phyloP scores from a whole-genome alignment of 768 basidiomycete genomes.

The Candolleomyces aberdarensis region DNA sequence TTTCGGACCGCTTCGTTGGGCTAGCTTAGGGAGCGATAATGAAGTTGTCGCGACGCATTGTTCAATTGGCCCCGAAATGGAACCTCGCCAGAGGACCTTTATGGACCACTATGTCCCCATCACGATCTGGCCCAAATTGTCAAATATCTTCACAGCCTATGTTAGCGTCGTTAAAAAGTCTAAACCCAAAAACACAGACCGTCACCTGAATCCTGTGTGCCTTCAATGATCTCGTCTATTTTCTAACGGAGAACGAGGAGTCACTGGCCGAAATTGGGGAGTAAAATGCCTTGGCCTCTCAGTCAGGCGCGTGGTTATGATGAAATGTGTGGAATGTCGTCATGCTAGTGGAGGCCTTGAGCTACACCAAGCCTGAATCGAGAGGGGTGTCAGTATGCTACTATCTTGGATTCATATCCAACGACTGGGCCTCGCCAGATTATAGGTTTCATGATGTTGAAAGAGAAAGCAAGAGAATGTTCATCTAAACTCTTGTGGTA shows the following conservation, averaged over 20 bases:
- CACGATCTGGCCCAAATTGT: neutral
- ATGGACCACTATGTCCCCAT: too few relatives aligned
- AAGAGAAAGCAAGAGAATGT: neutral
- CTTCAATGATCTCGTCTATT: conserved; percentile 2
- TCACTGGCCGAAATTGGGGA: too few relatives aligned
- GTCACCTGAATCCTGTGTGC: neutral
- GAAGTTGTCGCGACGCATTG: neutral
- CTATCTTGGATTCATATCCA: too few relatives aligned
- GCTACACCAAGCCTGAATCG: too few relatives aligned
- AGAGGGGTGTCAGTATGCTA: too few relatives aligned
- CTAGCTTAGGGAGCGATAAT: neutral
- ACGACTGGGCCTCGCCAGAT: neutral
- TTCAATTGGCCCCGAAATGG: conserved; percentile 3
- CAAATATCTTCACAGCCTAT: neutral
- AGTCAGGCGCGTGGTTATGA: too few relatives aligned
- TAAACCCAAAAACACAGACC: conserved; percentile 4
- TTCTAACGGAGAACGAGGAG: neutral
- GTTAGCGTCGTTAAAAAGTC: neutral
- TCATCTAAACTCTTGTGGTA: conserved; percentile 10
- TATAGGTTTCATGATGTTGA: neutral
- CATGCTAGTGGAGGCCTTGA: neutral
- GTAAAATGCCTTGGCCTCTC: neutral
- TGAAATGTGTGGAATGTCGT: neutral
- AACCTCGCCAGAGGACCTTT: too few relatives aligned
- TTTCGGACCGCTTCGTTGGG: too few relatives aligned